Evolutionary conservation across 345 rosid species (phyloP).

Genomic region (Acer negundo): DNA sequence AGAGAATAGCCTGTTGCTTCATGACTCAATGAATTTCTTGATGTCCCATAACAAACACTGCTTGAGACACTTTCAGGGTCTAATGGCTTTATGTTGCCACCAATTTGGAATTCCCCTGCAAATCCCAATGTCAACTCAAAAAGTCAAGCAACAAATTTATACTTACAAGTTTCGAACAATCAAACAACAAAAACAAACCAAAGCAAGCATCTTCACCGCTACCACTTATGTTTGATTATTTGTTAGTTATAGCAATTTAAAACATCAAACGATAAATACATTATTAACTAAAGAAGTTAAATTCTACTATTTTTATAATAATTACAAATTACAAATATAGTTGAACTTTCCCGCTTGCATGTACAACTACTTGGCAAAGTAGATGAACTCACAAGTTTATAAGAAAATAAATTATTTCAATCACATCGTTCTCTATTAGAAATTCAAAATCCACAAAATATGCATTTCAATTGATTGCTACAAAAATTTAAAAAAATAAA

Average conservation of each 20-base stretch:
- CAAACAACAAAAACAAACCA: background rate
- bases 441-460: too few species aligned
- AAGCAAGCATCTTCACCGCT: too few species aligned
- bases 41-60: conserved; percentile 59
- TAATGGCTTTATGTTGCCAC: conserved; percentile 47
- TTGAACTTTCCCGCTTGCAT: background rate
- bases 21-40: conserved; percentile 18
- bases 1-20: conserved; percentile 60
- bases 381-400: background rate
- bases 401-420: too few species aligned
- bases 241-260: background rate
- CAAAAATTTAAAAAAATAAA: too few species aligned
- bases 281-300: background rate
- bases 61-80: conserved; percentile 61
- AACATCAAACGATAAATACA: background rate
- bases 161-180: background rate
- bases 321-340: background rate
- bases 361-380: background rate
- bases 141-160: too few species aligned
- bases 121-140: background rate
- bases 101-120: conserved; percentile 65
- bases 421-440: too few species aligned
- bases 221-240: background rate
- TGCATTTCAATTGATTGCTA: too few species aligned
- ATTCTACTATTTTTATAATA: background rate